Evolutionary conservation across 1,139 yeast species (phyloP).

Genomic region (Suhomyces atakaporum): DNA sequence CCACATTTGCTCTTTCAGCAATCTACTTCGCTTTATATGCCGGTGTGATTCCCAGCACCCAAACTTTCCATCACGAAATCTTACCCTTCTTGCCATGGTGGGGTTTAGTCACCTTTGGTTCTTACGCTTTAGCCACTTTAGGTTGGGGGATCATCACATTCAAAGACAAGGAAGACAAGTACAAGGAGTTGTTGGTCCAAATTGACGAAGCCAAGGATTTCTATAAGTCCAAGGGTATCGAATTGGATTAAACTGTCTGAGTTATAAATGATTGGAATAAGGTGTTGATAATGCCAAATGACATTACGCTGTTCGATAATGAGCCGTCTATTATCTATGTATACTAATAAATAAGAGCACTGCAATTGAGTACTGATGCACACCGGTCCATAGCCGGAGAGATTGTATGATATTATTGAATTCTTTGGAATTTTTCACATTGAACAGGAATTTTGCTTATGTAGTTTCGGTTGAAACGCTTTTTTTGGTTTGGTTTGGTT

Average conservation of each 20-base stretch:
- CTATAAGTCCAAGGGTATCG: constrained; percentile 58
- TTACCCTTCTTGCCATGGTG: constrained; percentile 72
- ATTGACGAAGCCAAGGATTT: constrained; percentile 67
- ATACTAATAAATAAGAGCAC: constrained; percentile 6
- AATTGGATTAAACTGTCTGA: constrained; percentile 47
- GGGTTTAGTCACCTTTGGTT: constrained; percentile 69
- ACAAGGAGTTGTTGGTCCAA: constrained; percentile 62
- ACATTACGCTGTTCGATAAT: too few relatives aligned
- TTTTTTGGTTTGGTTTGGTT: too few relatives aligned
- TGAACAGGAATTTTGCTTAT: too few relatives aligned
- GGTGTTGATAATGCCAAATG: too few relatives aligned
- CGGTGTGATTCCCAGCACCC: constrained; percentile 60
- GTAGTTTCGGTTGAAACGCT: too few relatives aligned
- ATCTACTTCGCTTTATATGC: constrained; percentile 55
- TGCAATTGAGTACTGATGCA: constrained; percentile 2
- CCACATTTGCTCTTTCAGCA: constrained; percentile 49
- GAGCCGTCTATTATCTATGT: constrained; percentile 8
- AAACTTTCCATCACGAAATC: constrained; percentile 51
- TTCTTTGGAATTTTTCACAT: too few relatives aligned
- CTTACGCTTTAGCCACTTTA: constrained; percentile 69
- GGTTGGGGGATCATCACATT: constrained; percentile 74
- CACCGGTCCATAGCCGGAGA: too few relatives aligned
- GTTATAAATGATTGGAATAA: too few relatives aligned
- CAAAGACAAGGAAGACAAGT: constrained; percentile 72
- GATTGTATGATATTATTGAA: not conserved